Base-by-base conservation (phyloP, 163 green algal genomes). In the Scenedesmus sp. region DNA sequence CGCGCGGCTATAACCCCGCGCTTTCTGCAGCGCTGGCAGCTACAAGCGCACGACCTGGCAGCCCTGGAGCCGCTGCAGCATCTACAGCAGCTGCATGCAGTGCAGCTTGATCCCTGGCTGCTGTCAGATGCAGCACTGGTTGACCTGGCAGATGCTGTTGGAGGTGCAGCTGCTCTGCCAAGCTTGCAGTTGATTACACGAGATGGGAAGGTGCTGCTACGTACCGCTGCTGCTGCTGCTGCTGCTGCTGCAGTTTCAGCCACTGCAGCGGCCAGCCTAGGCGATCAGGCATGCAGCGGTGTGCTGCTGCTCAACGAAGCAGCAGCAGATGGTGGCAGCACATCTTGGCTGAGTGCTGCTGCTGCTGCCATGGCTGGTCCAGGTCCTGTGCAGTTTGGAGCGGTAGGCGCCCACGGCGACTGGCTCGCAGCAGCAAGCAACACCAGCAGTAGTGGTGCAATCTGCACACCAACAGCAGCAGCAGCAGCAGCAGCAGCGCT, bases 111-210 rank as follows among this genome's bases (percentile, higher is more conserved):
- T 55, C 73, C 73, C 55, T 91, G 87, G 87, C 56, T 91, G 10
- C 70, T 91, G 73, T 91, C 87, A 74, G 73, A 91, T 18, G 5
- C 52, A 23, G 87, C 87, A 46, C 87, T 91, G 23, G 8, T 34
- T 2, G 73, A 74, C 2, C 56, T 91, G 13, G 56, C 23, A 16
- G 13, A 26, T 23, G 57, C 15, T 52, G 46, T 56, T 20, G 9
- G 12, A 20, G 57, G 66, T 13, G 55, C 46, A 2, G 20, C 15
- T 52, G 59, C 52, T 10, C 73, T 91, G 10, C 54, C 12, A 20
- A n/a, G 12, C 46, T 15, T 84, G 77, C 77, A 84, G 55, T 13
- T 91, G 2, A 8, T 91, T 8, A 86, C 73, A n/a, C 59, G 87
- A n/a, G 87, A 91, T 77, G 59, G 87, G 3, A 46, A 18, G 76